Evolutionary conservation across 2,329 filamentous ascomycete species (phyloP), one percentile per base, ranked within the genome.

Genomic region (Hortaea werneckii): DNA sequence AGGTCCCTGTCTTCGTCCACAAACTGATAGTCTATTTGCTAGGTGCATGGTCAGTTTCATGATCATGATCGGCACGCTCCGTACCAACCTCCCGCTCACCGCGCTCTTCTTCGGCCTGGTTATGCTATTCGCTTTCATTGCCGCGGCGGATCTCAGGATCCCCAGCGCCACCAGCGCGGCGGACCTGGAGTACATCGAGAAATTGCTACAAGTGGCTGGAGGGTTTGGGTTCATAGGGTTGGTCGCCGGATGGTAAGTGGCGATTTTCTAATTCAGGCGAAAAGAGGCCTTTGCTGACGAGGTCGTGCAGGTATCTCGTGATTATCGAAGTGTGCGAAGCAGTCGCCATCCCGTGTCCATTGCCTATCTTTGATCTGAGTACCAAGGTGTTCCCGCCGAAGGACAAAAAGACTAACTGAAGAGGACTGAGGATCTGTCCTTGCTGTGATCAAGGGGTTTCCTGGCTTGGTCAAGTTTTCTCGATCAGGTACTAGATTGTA

Each of bases 51-150:
- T 58, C 32, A 50, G 46, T 28, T 59, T 60, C 50, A 41, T 53
- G 29, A 49, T 60, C 43, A 37, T 58, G 20, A 46, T 60, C 44
- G 56, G 50, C 34, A 45, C 52, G 3, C 41, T 60, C 13, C 50
- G 58, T 8, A 50, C 53, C 38, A 59, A 60, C 50, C 48, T 43
- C 6, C 47, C 54, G 27, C 59, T 60, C 50, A 43, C 45, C 11
- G 40, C 51, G 9, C 46, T 50, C 20, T 56, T 59, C 50, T 26
- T 50, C 46, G 51, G 57, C 12, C 51, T 59, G 12, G 42, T 53
- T 26, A 50, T 57, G 40, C 47, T 59, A 9, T 59, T 60, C 39
- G 42, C 51, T 4, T 57, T 59, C 49, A 53, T 59, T 35, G 58
- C 58, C 6, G 57, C 58, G 6, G 58, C 57, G 1, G 52, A 59